A percentile compares a stretch with the other conserved stretches of the same genome.
Evolutionary conservation across 192 early-diverging fungal genomes (phyloP).

Genomic region (Mortierella antarctica): DNA sequence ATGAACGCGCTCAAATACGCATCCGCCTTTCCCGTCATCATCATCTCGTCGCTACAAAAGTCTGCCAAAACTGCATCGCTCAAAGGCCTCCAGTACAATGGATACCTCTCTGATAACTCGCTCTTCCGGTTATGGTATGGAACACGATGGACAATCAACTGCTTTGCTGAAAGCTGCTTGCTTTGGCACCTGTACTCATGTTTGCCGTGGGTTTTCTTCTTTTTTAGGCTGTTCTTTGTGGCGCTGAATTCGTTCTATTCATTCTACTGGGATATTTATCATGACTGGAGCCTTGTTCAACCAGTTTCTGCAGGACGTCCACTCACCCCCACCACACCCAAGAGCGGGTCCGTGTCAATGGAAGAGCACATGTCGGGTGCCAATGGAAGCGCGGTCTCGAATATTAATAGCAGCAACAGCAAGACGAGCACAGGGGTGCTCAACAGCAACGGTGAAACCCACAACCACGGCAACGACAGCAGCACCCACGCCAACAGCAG

Average conservation of each 20-base stretch:
- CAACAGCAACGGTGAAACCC: background rate
- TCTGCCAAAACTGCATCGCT: constrained; percentile 38
- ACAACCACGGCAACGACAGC: background rate
- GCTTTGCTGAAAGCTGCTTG: background rate
- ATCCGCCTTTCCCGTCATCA: constrained; percentile 83
- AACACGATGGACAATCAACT: background rate
- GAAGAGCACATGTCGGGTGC: too few species aligned
- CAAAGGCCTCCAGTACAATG: constrained; percentile 21
- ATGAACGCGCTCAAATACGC: constrained; percentile 95
- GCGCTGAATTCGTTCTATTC: constrained; percentile 93
- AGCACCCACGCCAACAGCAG: background rate
- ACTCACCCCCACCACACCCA: constrained; percentile 33
- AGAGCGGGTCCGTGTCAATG: background rate
- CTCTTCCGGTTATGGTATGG: constrained; percentile 50
- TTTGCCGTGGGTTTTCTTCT: background rate
- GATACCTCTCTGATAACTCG: constrained; percentile 41
- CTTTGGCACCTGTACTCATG: background rate
- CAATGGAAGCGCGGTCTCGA: background rate
- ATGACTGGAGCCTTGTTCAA: constrained; percentile 86
- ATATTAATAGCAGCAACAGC: background rate
- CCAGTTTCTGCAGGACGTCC: constrained; percentile 44
- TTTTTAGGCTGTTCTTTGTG: constrained; percentile 66
- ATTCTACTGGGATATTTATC: constrained; percentile 94
- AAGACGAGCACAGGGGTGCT: background rate
- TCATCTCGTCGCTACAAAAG: constrained; percentile 64